Evolutionary conservation across 139 green algal species (phyloP), one percentile per base, ranked within the genome.

Genomic region (Auxenochlorella protothecoides): DNA sequence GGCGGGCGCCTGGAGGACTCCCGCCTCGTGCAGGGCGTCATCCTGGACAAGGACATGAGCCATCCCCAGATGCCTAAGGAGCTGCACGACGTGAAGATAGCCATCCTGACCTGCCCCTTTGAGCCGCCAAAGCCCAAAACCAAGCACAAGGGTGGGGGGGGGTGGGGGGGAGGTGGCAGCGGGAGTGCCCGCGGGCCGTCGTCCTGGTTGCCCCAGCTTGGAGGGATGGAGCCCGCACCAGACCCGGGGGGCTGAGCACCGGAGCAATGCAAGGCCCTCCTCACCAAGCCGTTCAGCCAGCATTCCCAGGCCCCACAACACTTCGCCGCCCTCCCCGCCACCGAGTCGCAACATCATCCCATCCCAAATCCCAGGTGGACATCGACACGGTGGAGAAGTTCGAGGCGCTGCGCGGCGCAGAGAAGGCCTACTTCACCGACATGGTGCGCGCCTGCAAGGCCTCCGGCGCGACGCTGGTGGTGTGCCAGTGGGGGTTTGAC

Each of bases 41-140:
- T 99, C 5, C 79, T 99, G 16, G 95, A 99, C 86, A 99, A 99
- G 85, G 95, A 99, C 71, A 96, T 99, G 84, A 92, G 81, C 71
- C 95, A 99, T 86, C 95, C 95, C 8, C 91, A 92, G 74, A 96
- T 96, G 91, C 80, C 83, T 61, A 96, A 96, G 74, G 16, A 85
- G 14, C 84, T 96, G 54, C 74, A 89, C 8, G 84, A 98, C 73
- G 93, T 94, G 4, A 94, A 95, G 75, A 94, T 99, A 51, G 95
- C 95, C 63, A 98, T 99, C 78, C 84, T 99, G 11, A 99, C 95
- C 3, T 99, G 95, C 78, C 93, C 95, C 51, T 99, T 99, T 80
- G 95, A 99, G 90, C 92, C 95, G 0, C 95, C 95, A 8, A 99
- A 98, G 91, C 95, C 95, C 65, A 99, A 99, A 86, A 99, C 93